phyloP scores from a whole-genome alignment of 208 protist genomes.

The Wallacemonas sp. region DNA sequence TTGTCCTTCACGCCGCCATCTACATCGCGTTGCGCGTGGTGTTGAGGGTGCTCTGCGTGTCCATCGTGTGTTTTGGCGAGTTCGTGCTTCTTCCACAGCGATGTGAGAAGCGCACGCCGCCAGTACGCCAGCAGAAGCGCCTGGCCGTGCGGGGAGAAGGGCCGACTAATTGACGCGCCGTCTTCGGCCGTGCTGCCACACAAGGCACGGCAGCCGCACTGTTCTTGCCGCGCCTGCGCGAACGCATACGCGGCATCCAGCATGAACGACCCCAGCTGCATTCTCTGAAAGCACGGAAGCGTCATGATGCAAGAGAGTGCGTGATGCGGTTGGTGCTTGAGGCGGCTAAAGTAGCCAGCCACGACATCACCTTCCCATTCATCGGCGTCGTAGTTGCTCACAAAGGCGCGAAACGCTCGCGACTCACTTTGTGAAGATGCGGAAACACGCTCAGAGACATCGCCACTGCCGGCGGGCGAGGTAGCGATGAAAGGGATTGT shows the following conservation, averaged over 20 bases:
- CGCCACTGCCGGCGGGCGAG: neutral
- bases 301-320: constrained; percentile 72
- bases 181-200: constrained; percentile 30
- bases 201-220: constrained; percentile 44
- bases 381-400: constrained; percentile 40
- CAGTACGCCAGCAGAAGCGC: constrained; percentile 68
- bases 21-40: neutral
- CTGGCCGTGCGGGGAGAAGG: constrained; percentile 71
- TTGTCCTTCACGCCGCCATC: neutral
- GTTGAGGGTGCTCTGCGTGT: neutral
- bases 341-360: constrained; percentile 64
- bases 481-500: constrained; percentile 38
- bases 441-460: neutral
- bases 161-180: constrained; percentile 58
- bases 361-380: constrained; percentile 61
- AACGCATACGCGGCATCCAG: constrained; percentile 65
- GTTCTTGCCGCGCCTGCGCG: constrained; percentile 42
- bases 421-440: neutral
- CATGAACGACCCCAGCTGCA: constrained; percentile 51
- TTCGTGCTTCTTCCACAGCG: neutral
- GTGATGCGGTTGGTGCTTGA: constrained; percentile 65
- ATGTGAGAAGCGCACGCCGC: constrained; percentile 32
- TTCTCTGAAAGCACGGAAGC: constrained; percentile 64
- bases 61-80: too few species aligned
- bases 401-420: constrained; percentile 33